phyloP scores from a whole-genome alignment of 495 filamentous ascomycete species.

The Niebla homalea region DNA sequence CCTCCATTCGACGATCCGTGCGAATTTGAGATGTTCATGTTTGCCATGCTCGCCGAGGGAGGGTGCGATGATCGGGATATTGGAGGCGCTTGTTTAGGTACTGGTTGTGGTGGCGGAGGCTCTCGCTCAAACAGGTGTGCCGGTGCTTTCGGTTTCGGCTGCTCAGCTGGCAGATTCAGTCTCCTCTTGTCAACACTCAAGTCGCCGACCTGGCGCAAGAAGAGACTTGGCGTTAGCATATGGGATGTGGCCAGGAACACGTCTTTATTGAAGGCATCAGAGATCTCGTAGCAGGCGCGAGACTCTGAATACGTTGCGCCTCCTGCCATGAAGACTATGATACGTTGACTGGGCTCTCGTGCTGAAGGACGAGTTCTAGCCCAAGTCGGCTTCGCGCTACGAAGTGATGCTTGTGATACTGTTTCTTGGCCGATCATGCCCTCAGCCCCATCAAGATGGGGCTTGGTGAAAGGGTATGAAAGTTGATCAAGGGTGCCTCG shows the following conservation, averaged over 20 bases:
- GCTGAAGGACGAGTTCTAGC: slow-evolving; percentile 63
- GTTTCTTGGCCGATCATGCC: slow-evolving; percentile 38
- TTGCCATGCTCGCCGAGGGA: slow-evolving; percentile 44
- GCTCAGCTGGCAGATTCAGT: slow-evolving; percentile 69
- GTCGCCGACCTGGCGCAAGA: slow-evolving; percentile 67
- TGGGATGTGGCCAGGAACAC: slow-evolving; percentile 86
- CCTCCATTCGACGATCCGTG: slow-evolving; percentile 21
- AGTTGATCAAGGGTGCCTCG: slow-evolving; percentile 39
- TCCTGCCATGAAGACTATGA: slow-evolving; percentile 92
- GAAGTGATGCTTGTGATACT: slow-evolving; percentile 61
- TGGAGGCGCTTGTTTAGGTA: slow-evolving; percentile 24
- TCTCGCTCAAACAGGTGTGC: slow-evolving; percentile 79
- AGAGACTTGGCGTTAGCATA: slow-evolving; percentile 73
- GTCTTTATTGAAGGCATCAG: slow-evolving; percentile 55
- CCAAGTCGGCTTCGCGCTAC: slow-evolving; percentile 89
- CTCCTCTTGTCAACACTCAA: slow-evolving; percentile 58
- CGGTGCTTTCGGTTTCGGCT: slow-evolving; percentile 66
- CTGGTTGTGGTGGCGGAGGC: slow-evolving; percentile 27
- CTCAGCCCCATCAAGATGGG: slow-evolving; percentile 50
- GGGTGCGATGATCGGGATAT: slow-evolving; percentile 24
- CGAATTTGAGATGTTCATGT: slow-evolving; percentile 40
- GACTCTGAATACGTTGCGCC: slow-evolving; percentile 88
- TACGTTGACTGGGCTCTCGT: slow-evolving; percentile 72
- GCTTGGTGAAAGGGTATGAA: slow-evolving; percentile 71
- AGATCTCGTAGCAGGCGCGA: slow-evolving; percentile 78